A percentile compares a stretch with the other conserved stretches of the same genome.
phyloP scores from a whole-genome alignment of 169 alveolate genomes.

The Pseudocohnilembus persalinus region DNA sequence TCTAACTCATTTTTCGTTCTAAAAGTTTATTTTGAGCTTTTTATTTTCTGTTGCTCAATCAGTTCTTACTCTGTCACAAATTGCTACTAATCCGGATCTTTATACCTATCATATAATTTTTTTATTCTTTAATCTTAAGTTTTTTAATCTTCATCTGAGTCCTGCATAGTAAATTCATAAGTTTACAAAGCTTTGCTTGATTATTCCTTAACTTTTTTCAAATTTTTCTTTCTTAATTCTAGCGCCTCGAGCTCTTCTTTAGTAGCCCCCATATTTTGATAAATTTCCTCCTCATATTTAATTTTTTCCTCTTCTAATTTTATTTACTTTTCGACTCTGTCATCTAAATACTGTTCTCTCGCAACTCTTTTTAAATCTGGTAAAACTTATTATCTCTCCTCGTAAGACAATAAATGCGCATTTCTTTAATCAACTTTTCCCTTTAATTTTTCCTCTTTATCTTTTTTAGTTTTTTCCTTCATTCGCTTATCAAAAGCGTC shows the following conservation, averaged over 20 bases:
- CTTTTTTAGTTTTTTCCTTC: slow-evolving; percentile 33
- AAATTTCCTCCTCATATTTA: slow-evolving; percentile 91
- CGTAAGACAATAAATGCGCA: slow-evolving; percentile 14
- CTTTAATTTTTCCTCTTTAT: slow-evolving; percentile 28
- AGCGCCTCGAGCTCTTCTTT: slow-evolving; percentile 75
- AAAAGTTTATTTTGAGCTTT: slow-evolving; percentile 42
- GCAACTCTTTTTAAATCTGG: slow-evolving; percentile 53
- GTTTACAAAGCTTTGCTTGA: slow-evolving; percentile 83
- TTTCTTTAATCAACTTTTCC: slow-evolving; percentile 26
- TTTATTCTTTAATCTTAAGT: slow-evolving; percentile 50
- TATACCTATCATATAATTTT: slow-evolving; percentile 53
- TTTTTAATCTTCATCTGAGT: slow-evolving; percentile 85
- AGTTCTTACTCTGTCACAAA: slow-evolving; percentile 61
- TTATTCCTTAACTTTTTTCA: slow-evolving; percentile 86
- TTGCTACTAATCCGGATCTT: slow-evolving; percentile 42
- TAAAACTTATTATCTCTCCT: slow-evolving; percentile 39
- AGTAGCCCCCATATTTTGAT: slow-evolving; percentile 87
- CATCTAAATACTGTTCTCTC: slow-evolving; percentile 92
- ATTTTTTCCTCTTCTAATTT: slow-evolving; percentile 82
- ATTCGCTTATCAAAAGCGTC: slow-evolving; percentile 45
- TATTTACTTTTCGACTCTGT: slow-evolving; percentile 86
- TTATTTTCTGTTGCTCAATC: slow-evolving; percentile 71
- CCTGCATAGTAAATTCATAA: slow-evolving; percentile 82
- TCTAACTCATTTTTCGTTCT: slow-evolving; percentile 44
- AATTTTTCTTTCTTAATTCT: slow-evolving; percentile 85